Conservation (phyloP, 2,329 filamentous ascomycete species). For the Beauveria sp. region DNA sequence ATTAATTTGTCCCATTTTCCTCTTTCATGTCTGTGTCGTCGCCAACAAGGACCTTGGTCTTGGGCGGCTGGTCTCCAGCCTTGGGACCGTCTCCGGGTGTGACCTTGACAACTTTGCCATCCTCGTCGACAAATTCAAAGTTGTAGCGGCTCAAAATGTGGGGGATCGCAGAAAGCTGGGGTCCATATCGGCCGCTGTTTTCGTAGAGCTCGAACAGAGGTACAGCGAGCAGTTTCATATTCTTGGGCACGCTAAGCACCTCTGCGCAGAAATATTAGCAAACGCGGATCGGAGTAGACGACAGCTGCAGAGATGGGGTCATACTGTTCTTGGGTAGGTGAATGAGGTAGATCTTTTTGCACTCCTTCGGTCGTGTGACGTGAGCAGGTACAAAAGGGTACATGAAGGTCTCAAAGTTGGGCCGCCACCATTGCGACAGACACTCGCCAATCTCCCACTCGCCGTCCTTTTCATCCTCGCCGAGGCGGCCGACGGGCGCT, state of each 20-base stretch:
- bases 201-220: slow-evolving; percentile 97
- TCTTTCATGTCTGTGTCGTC: slow-evolving; percentile 56
- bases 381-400: slow-evolving; percentile 97
- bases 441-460: slow-evolving; percentile 96
- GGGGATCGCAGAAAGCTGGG: slow-evolving; percentile 91
- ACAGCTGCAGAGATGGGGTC: slow-evolving; percentile 21
- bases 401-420: slow-evolving; percentile 99
- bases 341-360: slow-evolving; percentile 98
- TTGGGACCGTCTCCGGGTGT: slow-evolving; percentile 61
- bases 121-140: slow-evolving; percentile 94
- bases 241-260: slow-evolving; percentile 93
- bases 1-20: slow-evolving; percentile 31
- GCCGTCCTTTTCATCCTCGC: slow-evolving; percentile 73
- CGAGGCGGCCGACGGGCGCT: slow-evolving; percentile 80
- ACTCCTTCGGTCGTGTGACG: slow-evolving; percentile 94
- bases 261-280: slow-evolving; percentile 43
- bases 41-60: slow-evolving; percentile 58
- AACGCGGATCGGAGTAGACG: neutral
- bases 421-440: slow-evolving; percentile 95
- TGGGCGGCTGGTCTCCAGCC: slow-evolving; percentile 52
- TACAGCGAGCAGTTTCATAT: slow-evolving; percentile 98
- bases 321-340: slow-evolving; percentile 85
- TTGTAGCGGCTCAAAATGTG: slow-evolving; percentile 93
- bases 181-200: slow-evolving; percentile 89
- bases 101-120: slow-evolving; percentile 75